phyloP scores from a whole-genome alignment of 495 filamentous ascomycete species.

The Aspergillus leporis region DNA sequence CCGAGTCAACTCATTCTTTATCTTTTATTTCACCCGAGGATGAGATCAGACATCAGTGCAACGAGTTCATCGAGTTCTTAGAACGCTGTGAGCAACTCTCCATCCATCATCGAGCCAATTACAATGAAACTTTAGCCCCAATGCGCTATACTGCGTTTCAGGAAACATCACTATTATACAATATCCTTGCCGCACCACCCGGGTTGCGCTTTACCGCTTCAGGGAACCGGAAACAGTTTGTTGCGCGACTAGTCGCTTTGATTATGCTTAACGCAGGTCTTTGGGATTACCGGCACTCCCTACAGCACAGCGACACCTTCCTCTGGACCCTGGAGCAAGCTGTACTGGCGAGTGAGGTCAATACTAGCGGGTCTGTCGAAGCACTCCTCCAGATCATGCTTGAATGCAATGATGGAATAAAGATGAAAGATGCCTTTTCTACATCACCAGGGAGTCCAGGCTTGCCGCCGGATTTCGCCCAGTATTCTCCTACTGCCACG shows the following conservation, averaged over 20 bases:
- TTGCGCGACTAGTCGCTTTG: slow-evolving; percentile 33
- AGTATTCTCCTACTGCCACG: slow-evolving; percentile 28
- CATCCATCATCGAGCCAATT: slow-evolving; percentile 25
- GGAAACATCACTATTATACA: slow-evolving; percentile 25
- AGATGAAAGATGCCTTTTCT: slow-evolving; percentile 1
- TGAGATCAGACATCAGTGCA: slow-evolving; percentile 36
- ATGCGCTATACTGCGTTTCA: slow-evolving; percentile 31
- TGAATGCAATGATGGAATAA: slow-evolving; percentile 33
- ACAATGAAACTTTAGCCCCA: slow-evolving; percentile 12
- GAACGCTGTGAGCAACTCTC: slow-evolving; percentile 39
- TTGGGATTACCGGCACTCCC: slow-evolving; percentile 42
- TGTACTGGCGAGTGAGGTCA: slow-evolving; percentile 38
- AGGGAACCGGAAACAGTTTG: slow-evolving; percentile 39
- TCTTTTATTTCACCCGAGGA: slow-evolving; percentile 21
- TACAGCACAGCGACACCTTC: slow-evolving; percentile 28
- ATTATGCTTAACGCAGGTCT: slow-evolving; percentile 42
- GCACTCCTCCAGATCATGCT: slow-evolving; percentile 43
- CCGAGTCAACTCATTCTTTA: slow-evolving; percentile 7
- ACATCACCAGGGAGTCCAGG: slow-evolving; percentile 2
- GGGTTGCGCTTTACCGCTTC: slow-evolving; percentile 31
- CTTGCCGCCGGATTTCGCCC: slow-evolving; percentile 31
- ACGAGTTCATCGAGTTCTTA: slow-evolving; percentile 41
- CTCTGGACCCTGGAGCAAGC: slow-evolving; percentile 31
- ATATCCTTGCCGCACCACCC: slow-evolving; percentile 34
- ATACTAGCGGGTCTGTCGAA: slow-evolving; percentile 38